phyloP scores from a whole-genome alignment of 345 rosid species.

The Luvunga scandens region DNA sequence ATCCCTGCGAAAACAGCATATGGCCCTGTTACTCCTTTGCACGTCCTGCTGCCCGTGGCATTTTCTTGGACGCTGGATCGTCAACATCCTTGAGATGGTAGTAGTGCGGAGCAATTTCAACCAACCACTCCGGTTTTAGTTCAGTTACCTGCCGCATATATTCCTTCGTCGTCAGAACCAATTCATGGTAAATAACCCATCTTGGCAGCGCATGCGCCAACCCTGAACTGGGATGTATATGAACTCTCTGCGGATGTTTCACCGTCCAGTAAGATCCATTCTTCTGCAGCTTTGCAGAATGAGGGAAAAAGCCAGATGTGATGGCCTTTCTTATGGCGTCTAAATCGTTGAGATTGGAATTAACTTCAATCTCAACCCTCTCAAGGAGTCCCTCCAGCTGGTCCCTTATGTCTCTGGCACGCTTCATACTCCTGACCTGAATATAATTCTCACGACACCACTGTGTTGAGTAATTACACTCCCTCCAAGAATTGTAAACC shows the following conservation, averaged over 20 bases:
- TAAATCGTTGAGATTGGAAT: no score
- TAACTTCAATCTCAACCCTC: no score
- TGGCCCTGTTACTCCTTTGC: slow-evolving; percentile 13
- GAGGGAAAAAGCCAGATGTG: slow-evolving; percentile 89
- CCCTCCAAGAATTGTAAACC: no score
- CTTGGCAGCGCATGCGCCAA: slow-evolving; percentile 87
- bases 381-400: no score
- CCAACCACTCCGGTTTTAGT: slow-evolving; percentile 96
- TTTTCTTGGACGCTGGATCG: slow-evolving; percentile 49
- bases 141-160: slow-evolving; percentile 96
- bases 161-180: slow-evolving; percentile 90
- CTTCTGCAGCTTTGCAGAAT: slow-evolving; percentile 84
- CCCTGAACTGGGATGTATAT: slow-evolving; percentile 93
- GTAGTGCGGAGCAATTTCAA: slow-evolving; percentile 93
- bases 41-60: slow-evolving; percentile 64
- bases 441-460: no score
- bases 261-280: slow-evolving; percentile 86
- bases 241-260: slow-evolving; percentile 89
- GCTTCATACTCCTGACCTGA: no score
- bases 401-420: no score
- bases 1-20: neutral
- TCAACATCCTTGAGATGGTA: slow-evolving; percentile 94
- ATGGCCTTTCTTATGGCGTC: no score
- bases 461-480: no score
- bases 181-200: slow-evolving; percentile 89